Evolutionary conservation across 495 filamentous ascomycete genomes (phyloP), one percentile per base, ranked within the genome.

Genomic region (Bryoglossum gracile): DNA sequence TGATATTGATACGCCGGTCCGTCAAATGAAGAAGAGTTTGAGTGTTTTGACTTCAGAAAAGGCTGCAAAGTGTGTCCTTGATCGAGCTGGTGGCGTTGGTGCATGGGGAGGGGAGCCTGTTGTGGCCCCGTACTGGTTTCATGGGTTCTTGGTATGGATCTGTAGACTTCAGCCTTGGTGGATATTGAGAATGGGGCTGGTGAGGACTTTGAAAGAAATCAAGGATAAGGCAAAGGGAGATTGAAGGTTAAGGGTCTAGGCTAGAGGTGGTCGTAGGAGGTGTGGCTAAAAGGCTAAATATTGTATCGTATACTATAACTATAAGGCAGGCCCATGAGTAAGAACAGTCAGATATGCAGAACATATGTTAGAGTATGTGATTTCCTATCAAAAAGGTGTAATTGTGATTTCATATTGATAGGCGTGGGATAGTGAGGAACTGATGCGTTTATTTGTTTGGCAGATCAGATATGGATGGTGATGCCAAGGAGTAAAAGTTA

Each of bases 51-150:
- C 34, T 19, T 48, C 46, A 13, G 50, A 62, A 13, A 44, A 26
- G 8, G 22, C 66, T 46, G 65, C 65, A 2, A 47, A 47, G n/a
- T 58, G 58, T 14, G 57, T 42, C 2, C 49, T 68, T 50, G 46
- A 66, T 46, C 56, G 65, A 6, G 55, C 65, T 45, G 65, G 65
- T 19, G 18, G 21, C 13, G 16, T 28, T 10, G 41, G 41, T 8
- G 13, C 24, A 9, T 26, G 19, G 19, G 41, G 41, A 14, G 41
- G 23, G 10, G 21, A n/a, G 19, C 8, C 5, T 13, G 24, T 26
- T 3, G 41, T 19, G 41, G 3, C 10, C 8, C 16, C 41, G 8
- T 8, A 11, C 4, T 43, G 5, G 41, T 18, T 26, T 26, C 23
- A 8, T 11, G 41, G 21, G 41, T 8, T 43, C 14, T 28, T 43